phyloP scores from a whole-genome alignment of 192 early-diverging fungal species.

The Backusella westeae region DNA sequence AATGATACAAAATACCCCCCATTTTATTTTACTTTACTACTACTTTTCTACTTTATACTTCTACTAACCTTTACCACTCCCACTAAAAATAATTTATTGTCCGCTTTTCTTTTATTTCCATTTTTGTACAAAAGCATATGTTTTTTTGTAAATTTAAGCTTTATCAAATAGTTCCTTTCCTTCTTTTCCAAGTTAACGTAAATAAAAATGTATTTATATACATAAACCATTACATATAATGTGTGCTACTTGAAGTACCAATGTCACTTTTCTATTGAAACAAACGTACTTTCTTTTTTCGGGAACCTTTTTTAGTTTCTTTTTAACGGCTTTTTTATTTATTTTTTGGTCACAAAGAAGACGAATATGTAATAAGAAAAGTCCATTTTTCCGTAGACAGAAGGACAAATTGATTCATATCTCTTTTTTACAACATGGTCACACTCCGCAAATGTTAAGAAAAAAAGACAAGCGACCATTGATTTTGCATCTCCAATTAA shows the following conservation, averaged over 20 bases:
- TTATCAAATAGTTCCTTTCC: background rate
- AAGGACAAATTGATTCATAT: too few species aligned
- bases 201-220: background rate
- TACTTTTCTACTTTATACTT: background rate
- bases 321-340: too few species aligned
- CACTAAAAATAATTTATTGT: background rate
- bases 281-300: too few species aligned
- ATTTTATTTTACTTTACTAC: background rate
- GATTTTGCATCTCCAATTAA: too few species aligned
- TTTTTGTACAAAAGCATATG: background rate
- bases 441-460: too few species aligned
- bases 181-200: background rate
- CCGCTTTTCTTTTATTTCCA: background rate
- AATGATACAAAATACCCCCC: background rate
- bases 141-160: slow-evolving; percentile 1
- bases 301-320: too few species aligned
- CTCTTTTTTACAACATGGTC: too few species aligned
- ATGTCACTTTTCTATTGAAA: background rate
- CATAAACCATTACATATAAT: background rate
- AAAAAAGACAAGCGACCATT: too few species aligned
- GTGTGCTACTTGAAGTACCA: background rate
- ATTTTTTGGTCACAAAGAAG: too few species aligned
- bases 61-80: background rate
- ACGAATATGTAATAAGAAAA: too few species aligned
- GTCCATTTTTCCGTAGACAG: too few species aligned